A percentile compares a stretch with the other conserved stretches of the same genome.
These are phyloP conservation scores for Allomyces macrogynus DNA, from an alignment of 192 early-diverging fungal species.

Conservation along the genomic window DNA sequence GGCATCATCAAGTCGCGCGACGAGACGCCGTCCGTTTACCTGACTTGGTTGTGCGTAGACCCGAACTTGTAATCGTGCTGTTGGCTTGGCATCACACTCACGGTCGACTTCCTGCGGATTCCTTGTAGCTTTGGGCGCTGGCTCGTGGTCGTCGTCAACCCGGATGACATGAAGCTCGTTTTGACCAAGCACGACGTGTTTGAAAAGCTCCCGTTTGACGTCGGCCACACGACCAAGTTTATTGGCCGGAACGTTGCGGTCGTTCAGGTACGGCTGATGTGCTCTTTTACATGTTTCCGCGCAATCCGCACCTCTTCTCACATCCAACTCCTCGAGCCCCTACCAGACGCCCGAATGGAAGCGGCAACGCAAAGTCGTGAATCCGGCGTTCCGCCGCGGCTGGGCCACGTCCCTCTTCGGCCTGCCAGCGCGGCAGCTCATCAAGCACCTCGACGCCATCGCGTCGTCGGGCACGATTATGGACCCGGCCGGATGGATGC, in stretches of 20 bases:
- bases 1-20: no score
- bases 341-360: neutral
- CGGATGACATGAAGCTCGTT: slow-evolving; percentile 3
- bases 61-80: no score
- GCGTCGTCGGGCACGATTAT: neutral
- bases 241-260: slow-evolving; percentile 3
- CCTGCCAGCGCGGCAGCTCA: neutral
- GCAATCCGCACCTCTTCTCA: no score
- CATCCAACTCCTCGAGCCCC: no score
- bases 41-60: no score
- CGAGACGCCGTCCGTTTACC: no score
- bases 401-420: neutral
- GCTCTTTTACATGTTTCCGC: no score
- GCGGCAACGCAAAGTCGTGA: neutral
- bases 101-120: no score
- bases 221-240: neutral
- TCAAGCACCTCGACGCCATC: neutral
- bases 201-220: neutral
- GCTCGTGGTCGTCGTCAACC: slow-evolving; percentile 2
- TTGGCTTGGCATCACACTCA: no score
- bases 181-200: slow-evolving; percentile 1
- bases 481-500: neutral
- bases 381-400: slow-evolving; percentile 1
- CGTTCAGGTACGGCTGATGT: neutral
- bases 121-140: neutral